Evolutionary conservation across 306 rosid species (phyloP).

Genomic region (Corylus avellana): DNA sequence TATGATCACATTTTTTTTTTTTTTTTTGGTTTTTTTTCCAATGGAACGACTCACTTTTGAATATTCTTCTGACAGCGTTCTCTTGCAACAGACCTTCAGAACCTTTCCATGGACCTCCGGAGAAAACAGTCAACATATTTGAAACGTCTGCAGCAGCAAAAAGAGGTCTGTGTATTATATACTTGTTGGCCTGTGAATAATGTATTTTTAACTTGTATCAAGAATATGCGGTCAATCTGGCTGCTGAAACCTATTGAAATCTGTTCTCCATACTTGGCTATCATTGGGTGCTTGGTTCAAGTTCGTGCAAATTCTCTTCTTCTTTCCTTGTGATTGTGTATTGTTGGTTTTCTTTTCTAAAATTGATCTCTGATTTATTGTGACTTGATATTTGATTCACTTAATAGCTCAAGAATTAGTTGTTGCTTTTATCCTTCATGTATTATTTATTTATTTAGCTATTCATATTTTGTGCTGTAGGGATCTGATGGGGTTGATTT

Average conservation of each 20-base stretch:
- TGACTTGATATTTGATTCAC: background rate
- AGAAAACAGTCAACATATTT: constrained; percentile 71
- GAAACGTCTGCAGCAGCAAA: constrained; percentile 70
- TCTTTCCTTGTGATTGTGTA: background rate
- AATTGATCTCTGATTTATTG: background rate
- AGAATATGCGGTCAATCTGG: background rate
- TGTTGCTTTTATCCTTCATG: background rate
- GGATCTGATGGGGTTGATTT: constrained; percentile 71
- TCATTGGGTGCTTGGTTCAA: constrained; percentile 1
- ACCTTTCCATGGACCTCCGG: constrained; percentile 69
- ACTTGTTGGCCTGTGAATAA: background rate
- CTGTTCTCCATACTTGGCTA: constrained; percentile 17
- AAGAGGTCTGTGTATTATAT: constrained; percentile 46
- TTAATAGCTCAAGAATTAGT: background rate
- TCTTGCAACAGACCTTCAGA: constrained; percentile 87
- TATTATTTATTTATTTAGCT: background rate
- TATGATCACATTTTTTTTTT: background rate
- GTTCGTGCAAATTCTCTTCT: background rate
- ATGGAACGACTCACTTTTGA: constrained; percentile 33
- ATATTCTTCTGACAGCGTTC: constrained; percentile 61
- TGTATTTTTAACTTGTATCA: background rate
- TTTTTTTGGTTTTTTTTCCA: background rate
- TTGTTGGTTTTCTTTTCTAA: background rate
- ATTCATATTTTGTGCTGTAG: constrained; percentile 42
- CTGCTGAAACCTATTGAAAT: background rate